phyloP scores from a whole-genome alignment of 176 grass and related monocot species.

The Elymus sibiricus region DNA sequence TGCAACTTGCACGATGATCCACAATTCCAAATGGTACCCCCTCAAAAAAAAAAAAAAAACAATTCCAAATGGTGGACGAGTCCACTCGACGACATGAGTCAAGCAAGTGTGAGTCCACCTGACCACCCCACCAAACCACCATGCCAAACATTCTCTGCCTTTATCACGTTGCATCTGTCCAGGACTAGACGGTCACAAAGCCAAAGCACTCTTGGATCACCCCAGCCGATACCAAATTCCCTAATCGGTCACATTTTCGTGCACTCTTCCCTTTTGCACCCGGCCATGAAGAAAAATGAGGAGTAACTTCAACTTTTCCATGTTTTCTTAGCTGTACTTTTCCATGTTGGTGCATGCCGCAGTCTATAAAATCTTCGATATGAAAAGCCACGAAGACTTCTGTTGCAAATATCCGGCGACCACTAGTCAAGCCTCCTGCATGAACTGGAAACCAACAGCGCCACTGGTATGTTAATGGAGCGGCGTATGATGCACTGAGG shows the following conservation, averaged over 20 bases:
- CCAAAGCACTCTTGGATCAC: background rate
- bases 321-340: no score
- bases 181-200: background rate
- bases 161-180: slow-evolving; percentile 34
- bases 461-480: background rate
- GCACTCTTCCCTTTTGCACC: background rate
- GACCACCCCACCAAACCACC: background rate
- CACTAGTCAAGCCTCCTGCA: background rate
- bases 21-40: background rate
- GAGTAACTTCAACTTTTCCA: no score
- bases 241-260: background rate
- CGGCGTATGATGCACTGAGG: background rate
- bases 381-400: background rate
- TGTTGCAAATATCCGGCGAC: background rate
- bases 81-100: slow-evolving; percentile 10
- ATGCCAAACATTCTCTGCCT: slow-evolving; percentile 20
- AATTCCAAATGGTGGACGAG: background rate
- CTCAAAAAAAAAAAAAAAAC: no score
- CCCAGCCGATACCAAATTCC: background rate
- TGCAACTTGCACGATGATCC: background rate
- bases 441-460: background rate
- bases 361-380: background rate
- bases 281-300: no score
- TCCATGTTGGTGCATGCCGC: background rate
- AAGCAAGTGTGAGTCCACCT: background rate